A percentile compares a stretch with the other conserved stretches of the same genome.
These are phyloP conservation scores for Ascoidea rubescens DNA, from an alignment of 805 yeast species.

Conservation along the genomic window DNA sequence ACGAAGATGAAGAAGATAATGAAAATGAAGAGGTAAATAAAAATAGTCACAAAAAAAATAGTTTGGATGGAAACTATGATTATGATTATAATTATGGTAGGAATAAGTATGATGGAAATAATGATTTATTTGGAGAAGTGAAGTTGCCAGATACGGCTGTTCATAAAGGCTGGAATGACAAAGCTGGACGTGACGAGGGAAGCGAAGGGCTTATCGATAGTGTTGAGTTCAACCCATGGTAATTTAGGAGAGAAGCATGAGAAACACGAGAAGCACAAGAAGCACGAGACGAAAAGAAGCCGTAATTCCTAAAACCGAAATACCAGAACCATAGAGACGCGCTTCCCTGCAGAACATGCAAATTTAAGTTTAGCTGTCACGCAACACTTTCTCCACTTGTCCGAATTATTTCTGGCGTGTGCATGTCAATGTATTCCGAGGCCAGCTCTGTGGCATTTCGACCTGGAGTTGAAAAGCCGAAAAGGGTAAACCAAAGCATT, in stretches of 20 bases:
- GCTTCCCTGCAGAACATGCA: no score
- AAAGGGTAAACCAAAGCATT: no score
- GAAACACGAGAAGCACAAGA: background rate
- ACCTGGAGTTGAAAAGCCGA: no score
- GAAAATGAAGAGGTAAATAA: slow-evolving; percentile 8
- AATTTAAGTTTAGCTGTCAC: no score
- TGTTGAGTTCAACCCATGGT: slow-evolving; percentile 11
- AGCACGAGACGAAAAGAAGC: slow-evolving; percentile 1
- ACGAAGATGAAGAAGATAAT: slow-evolving; percentile 9
- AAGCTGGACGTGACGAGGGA: slow-evolving; percentile 1
- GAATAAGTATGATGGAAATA: background rate
- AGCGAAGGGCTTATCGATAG: background rate
- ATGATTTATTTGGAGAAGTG: slow-evolving; percentile 2
- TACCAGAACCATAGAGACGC: slow-evolving; percentile 25
- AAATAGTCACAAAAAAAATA: slow-evolving; percentile 8
- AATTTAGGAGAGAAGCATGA: background rate
- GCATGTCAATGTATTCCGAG: no score
- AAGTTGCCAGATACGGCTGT: slow-evolving; percentile 6
- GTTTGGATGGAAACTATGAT: slow-evolving; percentile 4
- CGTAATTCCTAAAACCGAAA: slow-evolving; percentile 7
- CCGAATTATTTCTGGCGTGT: no score
- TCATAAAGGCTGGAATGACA: slow-evolving; percentile 6
- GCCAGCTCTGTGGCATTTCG: no score
- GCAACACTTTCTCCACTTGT: no score
- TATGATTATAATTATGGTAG: background rate